Evolutionary conservation across 805 yeast genomes (phyloP).

Genomic region (Starmerella asiatica): DNA sequence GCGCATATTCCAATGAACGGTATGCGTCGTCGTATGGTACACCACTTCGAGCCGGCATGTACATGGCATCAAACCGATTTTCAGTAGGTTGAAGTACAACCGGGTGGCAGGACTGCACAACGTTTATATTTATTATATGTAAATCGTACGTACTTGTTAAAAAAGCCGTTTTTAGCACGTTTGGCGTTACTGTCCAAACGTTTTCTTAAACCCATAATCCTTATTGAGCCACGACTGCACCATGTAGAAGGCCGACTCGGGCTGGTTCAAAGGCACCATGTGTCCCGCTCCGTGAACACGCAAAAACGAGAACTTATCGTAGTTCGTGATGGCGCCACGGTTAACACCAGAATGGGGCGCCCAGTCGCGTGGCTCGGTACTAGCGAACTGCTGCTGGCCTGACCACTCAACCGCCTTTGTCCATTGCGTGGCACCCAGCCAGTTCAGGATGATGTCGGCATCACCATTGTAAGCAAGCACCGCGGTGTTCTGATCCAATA

Average conservation of each 20-base stretch:
- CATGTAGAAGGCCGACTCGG: conserved; percentile 55
- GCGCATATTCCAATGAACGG: no score
- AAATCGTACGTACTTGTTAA: no score
- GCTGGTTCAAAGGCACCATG: conserved; percentile 86
- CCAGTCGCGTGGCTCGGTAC: conserved; percentile 33
- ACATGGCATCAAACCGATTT: no score
- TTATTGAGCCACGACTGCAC: conserved; percentile 53
- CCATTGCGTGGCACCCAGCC: conserved; percentile 92
- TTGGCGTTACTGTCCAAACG: no score
- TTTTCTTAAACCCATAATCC: conserved; percentile 9
- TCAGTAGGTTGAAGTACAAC: no score
- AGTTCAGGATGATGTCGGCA: conserved; percentile 89
- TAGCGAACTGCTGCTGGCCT: conserved; percentile 31
- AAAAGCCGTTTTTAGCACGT: no score
- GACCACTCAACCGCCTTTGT: conserved; percentile 51
- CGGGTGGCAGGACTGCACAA: no score
- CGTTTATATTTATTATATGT: no score
- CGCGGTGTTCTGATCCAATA: conserved; percentile 60
- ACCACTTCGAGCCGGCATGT: no score
- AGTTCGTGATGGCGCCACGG: conserved; percentile 60
- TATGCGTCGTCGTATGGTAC: no score
- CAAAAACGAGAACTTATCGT: conserved; percentile 57
- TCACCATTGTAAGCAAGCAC: conserved; percentile 89
- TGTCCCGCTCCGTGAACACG: conserved; percentile 77
- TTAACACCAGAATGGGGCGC: conserved; percentile 26